These are phyloP conservation scores for Pseudogymnoascus sp. DNA, from an alignment of 2,329 filamentous ascomycete genomes.

Conservation along the genomic window DNA sequence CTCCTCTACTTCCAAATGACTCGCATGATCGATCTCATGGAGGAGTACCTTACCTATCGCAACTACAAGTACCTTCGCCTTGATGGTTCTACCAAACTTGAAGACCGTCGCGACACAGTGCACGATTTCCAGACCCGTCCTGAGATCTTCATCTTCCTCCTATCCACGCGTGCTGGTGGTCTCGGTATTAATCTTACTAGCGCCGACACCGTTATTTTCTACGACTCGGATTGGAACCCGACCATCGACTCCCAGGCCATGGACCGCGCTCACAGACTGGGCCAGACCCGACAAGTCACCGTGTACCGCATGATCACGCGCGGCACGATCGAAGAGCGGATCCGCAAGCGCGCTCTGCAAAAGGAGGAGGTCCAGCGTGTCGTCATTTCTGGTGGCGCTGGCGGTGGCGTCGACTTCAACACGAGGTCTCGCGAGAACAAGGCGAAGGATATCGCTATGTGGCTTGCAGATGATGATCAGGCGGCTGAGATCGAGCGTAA, in stretches of 20 bases:
- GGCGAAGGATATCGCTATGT: constrained; percentile 97
- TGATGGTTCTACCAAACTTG: constrained; percentile 93
- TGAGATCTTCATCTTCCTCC: constrained; percentile 93
- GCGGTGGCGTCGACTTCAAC: constrained; percentile 89
- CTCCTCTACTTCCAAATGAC: constrained; percentile 99
- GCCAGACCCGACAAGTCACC: constrained; percentile 90
- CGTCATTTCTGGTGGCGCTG: constrained; percentile 80
- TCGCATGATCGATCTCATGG: constrained; percentile 98
- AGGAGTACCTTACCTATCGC: constrained; percentile 96
- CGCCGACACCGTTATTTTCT: constrained; percentile 98
- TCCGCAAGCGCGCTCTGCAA: constrained; percentile 90
- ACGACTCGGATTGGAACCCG: constrained; percentile 98
- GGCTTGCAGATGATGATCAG: constrained; percentile 95
- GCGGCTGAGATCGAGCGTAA: constrained; percentile 88
- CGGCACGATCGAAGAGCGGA: constrained; percentile 94
- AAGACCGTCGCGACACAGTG: constrained; percentile 93
- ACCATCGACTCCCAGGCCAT: constrained; percentile 98
- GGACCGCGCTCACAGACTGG: constrained; percentile 96
- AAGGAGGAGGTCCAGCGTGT: constrained; percentile 98
- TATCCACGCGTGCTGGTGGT: constrained; percentile 94
- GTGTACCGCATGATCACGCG: constrained; percentile 96
- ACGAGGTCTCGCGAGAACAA: constrained; percentile 83
- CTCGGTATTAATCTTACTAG: constrained; percentile 95
- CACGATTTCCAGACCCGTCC: constrained; percentile 91
- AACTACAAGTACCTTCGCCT: constrained; percentile 98